These are phyloP conservation scores for Suillus occidentalis DNA, from an alignment of 768 basidiomycete genomes.

Conservation along the genomic window DNA sequence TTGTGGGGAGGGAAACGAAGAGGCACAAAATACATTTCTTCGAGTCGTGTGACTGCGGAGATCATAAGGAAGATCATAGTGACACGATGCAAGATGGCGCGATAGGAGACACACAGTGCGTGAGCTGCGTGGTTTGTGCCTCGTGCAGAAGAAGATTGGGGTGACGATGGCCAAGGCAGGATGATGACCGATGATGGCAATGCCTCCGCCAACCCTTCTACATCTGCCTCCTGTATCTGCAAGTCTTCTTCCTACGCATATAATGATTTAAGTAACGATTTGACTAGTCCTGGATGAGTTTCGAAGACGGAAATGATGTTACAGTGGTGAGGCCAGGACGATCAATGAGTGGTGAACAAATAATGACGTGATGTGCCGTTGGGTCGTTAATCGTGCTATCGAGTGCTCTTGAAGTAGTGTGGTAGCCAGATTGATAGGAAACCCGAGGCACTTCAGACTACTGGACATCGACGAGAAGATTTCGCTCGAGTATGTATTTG, in stretches of 20 bases:
- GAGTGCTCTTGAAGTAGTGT: conserved; percentile 7
- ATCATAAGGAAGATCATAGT: not conserved
- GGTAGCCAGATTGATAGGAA: conserved; percentile 12
- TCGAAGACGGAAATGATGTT: conserved; percentile 15
- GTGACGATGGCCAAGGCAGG: not conserved
- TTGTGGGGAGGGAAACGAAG: not conserved
- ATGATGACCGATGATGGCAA: conserved; percentile 1
- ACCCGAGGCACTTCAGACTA: conserved; percentile 34
- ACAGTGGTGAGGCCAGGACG: conserved; percentile 17
- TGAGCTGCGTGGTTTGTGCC: not conserved
- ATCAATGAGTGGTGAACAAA: conserved; percentile 11
- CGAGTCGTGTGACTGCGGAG: not conserved
- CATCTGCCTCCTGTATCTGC: conserved; percentile 7
- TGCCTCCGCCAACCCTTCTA: conserved; percentile 12
- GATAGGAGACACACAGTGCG: not conserved
- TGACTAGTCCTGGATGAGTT: conserved; percentile 17
- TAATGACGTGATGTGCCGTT: conserved; percentile 13
- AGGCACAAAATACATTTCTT: not conserved
- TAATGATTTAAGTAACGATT: conserved; percentile 22
- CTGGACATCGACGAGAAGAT: conserved; percentile 84
- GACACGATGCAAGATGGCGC: not conserved
- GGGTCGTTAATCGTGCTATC: conserved; percentile 12
- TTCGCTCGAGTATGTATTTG: conserved; percentile 95
- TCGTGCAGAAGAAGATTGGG: conserved; percentile 12
- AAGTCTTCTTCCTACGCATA: conserved; percentile 6